Evolutionary conservation across 2,329 filamentous ascomycete species (phyloP).

Genomic region (Aquanectria penicillioides): DNA sequence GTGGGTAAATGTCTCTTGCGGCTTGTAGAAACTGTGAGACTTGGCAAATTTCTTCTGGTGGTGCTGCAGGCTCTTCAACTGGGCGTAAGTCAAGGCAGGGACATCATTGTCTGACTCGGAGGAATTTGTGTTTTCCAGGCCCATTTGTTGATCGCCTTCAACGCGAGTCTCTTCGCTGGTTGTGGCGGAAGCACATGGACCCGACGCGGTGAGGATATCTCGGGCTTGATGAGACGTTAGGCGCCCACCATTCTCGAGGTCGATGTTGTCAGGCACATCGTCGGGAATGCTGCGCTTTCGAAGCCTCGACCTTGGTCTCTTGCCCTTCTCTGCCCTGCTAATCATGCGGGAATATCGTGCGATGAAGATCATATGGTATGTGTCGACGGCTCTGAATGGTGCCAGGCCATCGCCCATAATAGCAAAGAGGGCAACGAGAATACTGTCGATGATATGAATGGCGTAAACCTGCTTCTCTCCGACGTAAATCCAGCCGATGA

Average conservation of each 20-base stretch:
- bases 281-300: conserved; percentile 33
- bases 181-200: conserved; percentile 17
- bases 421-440: conserved; percentile 76
- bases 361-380: conserved; percentile 88
- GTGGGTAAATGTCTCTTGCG: conserved; percentile 85
- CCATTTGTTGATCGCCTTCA: conserved; percentile 45
- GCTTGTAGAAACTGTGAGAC: conserved; percentile 89
- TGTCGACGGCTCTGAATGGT: conserved; percentile 82
- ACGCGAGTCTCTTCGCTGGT: conserved; percentile 49
- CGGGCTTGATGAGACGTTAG: conserved; percentile 36
- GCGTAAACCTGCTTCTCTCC: conserved; percentile 75
- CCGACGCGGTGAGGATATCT: conserved; percentile 25
- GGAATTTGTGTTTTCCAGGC: conserved; percentile 53
- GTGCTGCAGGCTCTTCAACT: conserved; percentile 77
- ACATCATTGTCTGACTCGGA: conserved; percentile 57
- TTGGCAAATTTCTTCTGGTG: conserved; percentile 84
- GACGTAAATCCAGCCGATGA: conserved; percentile 91
- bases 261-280: conserved; percentile 27
- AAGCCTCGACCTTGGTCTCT: conserved; percentile 46
- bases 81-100: conserved; percentile 70
- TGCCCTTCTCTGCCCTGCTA: conserved; percentile 59
- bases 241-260: conserved; percentile 17
- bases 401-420: conserved; percentile 76
- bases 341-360: conserved; percentile 67
- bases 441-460: conserved; percentile 76